These are phyloP conservation scores for Candida incommunis DNA, from an alignment of 805 yeast genomes.

Conservation along the genomic window DNA sequence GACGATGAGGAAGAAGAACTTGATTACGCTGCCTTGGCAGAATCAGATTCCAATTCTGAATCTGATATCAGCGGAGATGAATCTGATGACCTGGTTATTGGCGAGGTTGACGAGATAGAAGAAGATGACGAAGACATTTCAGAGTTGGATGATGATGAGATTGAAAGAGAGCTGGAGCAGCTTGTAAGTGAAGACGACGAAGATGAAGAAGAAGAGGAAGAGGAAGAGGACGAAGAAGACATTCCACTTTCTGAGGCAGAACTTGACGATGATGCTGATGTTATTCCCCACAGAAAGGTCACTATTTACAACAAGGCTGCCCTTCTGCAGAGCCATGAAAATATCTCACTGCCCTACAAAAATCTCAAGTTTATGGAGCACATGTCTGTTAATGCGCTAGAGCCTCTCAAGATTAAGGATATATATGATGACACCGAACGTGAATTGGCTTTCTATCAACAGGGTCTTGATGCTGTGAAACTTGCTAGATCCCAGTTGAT, in stretches of 20 bases:
- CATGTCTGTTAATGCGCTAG: conserved; percentile 51
- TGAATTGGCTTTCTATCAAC: conserved; percentile 90
- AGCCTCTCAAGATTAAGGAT: conserved; percentile 53
- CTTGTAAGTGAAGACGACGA: conserved; percentile 30
- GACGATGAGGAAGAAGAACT: conserved; percentile 21
- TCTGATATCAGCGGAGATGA: not conserved
- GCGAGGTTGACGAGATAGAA: conserved; percentile 23
- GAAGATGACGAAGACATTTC: conserved; percentile 20
- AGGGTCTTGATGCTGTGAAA: conserved; percentile 73
- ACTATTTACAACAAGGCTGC: conserved; percentile 86
- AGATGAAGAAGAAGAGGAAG: conserved; percentile 41
- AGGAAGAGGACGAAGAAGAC: conserved; percentile 64
- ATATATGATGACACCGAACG: conserved; percentile 92
- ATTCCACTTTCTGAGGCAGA: conserved; percentile 85
- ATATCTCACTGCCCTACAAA: conserved; percentile 34
- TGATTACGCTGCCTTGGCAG: not conserved
- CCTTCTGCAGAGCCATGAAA: conserved; percentile 17
- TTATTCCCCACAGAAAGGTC: conserved; percentile 80
- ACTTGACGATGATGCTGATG: conserved; percentile 85
- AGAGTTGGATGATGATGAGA: conserved; percentile 23
- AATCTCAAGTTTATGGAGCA: conserved; percentile 73
- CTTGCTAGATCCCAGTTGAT: conserved; percentile 51
- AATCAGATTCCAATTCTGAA: not conserved
- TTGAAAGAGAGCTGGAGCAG: conserved; percentile 4
- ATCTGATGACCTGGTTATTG: not conserved